These are phyloP conservation scores for Nepenthes mirabilis DNA, from an alignment of 148 eudicot species.

Conservation along the genomic window DNA sequence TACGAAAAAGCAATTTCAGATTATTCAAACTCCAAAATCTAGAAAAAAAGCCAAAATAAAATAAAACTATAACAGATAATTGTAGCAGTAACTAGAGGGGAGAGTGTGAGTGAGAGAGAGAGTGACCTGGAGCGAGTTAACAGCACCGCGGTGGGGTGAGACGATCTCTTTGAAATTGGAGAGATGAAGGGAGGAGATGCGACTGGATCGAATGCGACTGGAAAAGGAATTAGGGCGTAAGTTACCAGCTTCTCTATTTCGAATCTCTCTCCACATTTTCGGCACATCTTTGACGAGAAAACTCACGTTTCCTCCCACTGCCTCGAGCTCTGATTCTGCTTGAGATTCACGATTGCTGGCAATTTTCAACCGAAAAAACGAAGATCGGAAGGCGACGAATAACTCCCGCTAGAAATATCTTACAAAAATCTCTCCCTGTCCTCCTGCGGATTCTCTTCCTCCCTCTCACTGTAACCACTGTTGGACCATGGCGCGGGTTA, in stretches of 20 bases:
- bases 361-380: too few relatives aligned
- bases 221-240: constrained; percentile 45
- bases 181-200: constrained; percentile 58
- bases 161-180: constrained; percentile 74
- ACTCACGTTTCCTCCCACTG: background rate
- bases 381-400: too few relatives aligned
- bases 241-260: constrained; percentile 57
- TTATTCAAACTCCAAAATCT: background rate
- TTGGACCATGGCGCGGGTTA: too few relatives aligned
- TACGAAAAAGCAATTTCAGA: background rate
- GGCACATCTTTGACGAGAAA: constrained; percentile 15
- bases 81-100: background rate
- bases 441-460: too few relatives aligned
- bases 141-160: constrained; percentile 83
- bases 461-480: too few relatives aligned
- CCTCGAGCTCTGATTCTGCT: background rate
- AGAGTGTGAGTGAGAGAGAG: constrained; percentile 4
- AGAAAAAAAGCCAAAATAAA: background rate
- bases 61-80: background rate
- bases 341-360: too few relatives aligned
- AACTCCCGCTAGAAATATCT: too few relatives aligned
- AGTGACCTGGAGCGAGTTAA: constrained; percentile 85
- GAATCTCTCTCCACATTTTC: constrained; percentile 67
- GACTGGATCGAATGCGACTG: constrained; percentile 42
- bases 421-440: too few relatives aligned